Base-by-base conservation (phyloP, 106 monocot species). In the Gastrodia elata region DNA sequence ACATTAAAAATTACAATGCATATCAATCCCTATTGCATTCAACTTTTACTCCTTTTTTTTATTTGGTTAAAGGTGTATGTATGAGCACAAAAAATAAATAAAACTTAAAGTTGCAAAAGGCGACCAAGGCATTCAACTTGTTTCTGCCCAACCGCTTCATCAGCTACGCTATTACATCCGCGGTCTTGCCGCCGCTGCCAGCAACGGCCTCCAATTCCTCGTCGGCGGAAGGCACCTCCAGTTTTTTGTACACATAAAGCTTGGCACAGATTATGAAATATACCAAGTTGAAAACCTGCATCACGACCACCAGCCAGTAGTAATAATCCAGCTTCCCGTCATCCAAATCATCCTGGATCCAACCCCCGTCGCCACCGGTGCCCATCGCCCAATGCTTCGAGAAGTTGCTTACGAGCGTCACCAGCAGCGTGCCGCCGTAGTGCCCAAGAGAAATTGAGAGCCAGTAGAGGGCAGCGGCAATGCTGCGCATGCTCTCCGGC, bases 401-500 rank as follows among this genome's bases (percentile, higher is more conserved):
- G 39, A 55, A 79, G 16, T 69, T 44, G 67, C 76, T 78, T 40
- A 90, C 84, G 40, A 90, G 6, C 0, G 80, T 84, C 77, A 90
- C 90, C 43, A 90, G 24, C 28, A 76, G 38, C 0, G 87, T 87
- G 1, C 90, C 87, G 68, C 78, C 30, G 38, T 87, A 90, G 71
- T 71, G 82, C 38, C 91, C 91, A 5, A 84, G 55, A 1, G 88
- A 81, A 18, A 68, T 38, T 0, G 91, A 77, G 1, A 92, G 78
- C 82, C 85, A 88, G 75, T 77, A 88, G 38, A 91, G 80, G 16
- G 86, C 91, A 13, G 81, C 68, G 3, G 84, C 83, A 0, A 77
- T 86, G 78, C 91, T 92, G 38, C 86, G 68, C 88, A 88, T 88
- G 82, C 91, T 88, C 78, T 92, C 91, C 15, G 91, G 88, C 25